These are phyloP conservation scores for Dichotomocladium elegans DNA, from an alignment of 371 early-diverging fungal species.

Conservation along the genomic window DNA sequence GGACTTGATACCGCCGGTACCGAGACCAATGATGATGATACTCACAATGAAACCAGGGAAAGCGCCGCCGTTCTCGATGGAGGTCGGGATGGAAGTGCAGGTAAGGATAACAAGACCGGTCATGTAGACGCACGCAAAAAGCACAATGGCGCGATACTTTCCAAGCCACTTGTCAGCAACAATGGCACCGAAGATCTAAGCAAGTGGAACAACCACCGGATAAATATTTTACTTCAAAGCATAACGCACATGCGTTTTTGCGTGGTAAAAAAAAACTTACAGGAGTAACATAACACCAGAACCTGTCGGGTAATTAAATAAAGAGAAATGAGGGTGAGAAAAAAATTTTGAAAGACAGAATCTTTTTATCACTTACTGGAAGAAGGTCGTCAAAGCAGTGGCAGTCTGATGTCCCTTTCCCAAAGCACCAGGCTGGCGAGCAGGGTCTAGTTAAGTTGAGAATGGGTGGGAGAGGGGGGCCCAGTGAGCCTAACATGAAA, in stretches of 20 bases:
- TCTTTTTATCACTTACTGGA: conserved; percentile 32
- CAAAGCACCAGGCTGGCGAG: conserved; percentile 43
- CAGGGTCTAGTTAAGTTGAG: conserved; percentile 31
- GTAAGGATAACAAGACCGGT: conserved; percentile 65
- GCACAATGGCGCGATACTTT: conserved; percentile 74
- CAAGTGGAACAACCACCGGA: neutral
- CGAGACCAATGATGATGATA: conserved; percentile 65
- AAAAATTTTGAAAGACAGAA: neutral
- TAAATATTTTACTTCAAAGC: too few species aligned
- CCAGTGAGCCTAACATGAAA: too few species aligned
- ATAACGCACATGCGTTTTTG: too few species aligned
- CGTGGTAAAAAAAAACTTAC: conserved; percentile 24
- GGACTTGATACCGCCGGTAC: conserved; percentile 50
- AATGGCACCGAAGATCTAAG: conserved; percentile 65
- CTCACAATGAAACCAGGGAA: conserved; percentile 66
- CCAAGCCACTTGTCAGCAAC: conserved; percentile 81
- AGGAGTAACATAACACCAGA: conserved; percentile 79
- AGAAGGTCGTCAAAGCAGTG: conserved; percentile 69
- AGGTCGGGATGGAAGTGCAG: conserved; percentile 53
- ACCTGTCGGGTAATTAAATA: conserved; percentile 16
- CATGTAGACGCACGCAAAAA: conserved; percentile 63
- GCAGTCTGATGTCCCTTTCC: conserved; percentile 53
- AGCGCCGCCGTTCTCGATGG: conserved; percentile 50
- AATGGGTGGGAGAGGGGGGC: too few species aligned
- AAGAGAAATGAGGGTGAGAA: neutral